Percentiles rank a stretch among this genome's conserved stretches.
Conservation (phyloP, 192 early-diverging fungal genomes). For the Coemansia sp. region DNA sequence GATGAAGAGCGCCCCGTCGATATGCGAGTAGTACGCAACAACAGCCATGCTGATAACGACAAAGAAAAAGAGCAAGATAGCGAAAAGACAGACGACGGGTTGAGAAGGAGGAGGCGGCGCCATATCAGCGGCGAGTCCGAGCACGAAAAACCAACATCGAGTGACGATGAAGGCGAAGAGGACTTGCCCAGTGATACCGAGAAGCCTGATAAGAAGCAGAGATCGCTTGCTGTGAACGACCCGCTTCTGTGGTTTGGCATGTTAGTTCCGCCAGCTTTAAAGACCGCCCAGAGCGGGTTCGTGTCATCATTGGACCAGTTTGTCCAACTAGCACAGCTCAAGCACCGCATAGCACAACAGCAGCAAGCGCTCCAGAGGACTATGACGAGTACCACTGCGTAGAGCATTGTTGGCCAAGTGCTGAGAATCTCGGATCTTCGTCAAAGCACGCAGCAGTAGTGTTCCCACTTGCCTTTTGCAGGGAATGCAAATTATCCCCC, state of each 20-base stretch:
- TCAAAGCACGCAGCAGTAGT: neutral
- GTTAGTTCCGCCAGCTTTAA: conserved; percentile 51
- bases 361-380: neutral
- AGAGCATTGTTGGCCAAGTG: neutral
- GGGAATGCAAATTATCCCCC: neutral
- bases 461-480: neutral
- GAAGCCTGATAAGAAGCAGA: neutral
- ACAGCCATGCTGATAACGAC: neutral
- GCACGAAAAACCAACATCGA: neutral
- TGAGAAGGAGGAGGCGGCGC: conserved; percentile 5
- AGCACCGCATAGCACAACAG: neutral
- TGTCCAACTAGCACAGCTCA: conserved; percentile 36
- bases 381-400: neutral
- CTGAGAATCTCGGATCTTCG: neutral
- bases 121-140: neutral
- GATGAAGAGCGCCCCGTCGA: neutral
- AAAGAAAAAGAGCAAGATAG: neutral
- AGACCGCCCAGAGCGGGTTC: conserved; percentile 47
- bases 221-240: conserved; percentile 13
- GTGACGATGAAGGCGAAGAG: conserved; percentile 1
- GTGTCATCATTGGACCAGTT: conserved; percentile 25
- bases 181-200: neutral
- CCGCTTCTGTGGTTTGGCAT: conserved; percentile 56
- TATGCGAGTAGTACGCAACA: neutral
- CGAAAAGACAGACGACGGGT: neutral